phyloP scores from a whole-genome alignment of 108 stramenopile species.

The Pseudonitzschia multiseries region DNA sequence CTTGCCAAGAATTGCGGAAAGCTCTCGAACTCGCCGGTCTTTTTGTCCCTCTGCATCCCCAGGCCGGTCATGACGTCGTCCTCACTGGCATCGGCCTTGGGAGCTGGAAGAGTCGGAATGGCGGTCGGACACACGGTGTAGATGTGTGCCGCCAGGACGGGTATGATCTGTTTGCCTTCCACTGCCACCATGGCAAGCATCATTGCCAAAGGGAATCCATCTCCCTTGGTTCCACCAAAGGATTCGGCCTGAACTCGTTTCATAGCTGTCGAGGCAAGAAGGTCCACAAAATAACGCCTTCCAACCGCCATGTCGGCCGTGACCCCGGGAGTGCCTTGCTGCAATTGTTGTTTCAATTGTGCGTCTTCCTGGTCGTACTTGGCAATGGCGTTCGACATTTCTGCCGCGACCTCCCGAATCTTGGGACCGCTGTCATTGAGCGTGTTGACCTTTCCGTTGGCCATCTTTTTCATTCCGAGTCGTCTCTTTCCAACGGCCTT shows the following conservation, averaged over 20 bases:
- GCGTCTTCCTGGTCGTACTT: slow-evolving; percentile 54
- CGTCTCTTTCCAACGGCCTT: slow-evolving; percentile 55
- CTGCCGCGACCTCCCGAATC: slow-evolving; percentile 54
- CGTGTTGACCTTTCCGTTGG: slow-evolving; percentile 82
- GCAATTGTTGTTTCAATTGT: slow-evolving; percentile 29
- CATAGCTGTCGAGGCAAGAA: slow-evolving; percentile 66
- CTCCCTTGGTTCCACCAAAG: slow-evolving; percentile 81
- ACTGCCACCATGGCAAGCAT: slow-evolving; percentile 65
- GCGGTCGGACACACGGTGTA: slow-evolving; percentile 83
- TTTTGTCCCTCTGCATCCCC: slow-evolving; percentile 76
- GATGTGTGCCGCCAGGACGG: slow-evolving; percentile 74
- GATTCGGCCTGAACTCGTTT: slow-evolving; percentile 84
- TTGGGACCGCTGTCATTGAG: slow-evolving; percentile 66
- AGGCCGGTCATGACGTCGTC: slow-evolving; percentile 76
- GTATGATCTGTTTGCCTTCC: slow-evolving; percentile 57
- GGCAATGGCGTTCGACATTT: slow-evolving; percentile 55
- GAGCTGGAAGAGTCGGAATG: slow-evolving; percentile 62
- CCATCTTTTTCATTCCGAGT: slow-evolving; percentile 81
- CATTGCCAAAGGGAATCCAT: slow-evolving; percentile 81
- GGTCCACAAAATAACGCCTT: slow-evolving; percentile 77
- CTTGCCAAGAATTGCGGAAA: slow-evolving; percentile 78
- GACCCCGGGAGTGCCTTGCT: slow-evolving; percentile 29
- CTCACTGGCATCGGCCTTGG: slow-evolving; percentile 43
- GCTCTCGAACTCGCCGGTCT: slow-evolving; percentile 75
- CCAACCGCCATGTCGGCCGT: slow-evolving; percentile 60